Conservation (phyloP, 2,329 filamentous ascomycete species). For the Aspergillus brasiliensis region DNA sequence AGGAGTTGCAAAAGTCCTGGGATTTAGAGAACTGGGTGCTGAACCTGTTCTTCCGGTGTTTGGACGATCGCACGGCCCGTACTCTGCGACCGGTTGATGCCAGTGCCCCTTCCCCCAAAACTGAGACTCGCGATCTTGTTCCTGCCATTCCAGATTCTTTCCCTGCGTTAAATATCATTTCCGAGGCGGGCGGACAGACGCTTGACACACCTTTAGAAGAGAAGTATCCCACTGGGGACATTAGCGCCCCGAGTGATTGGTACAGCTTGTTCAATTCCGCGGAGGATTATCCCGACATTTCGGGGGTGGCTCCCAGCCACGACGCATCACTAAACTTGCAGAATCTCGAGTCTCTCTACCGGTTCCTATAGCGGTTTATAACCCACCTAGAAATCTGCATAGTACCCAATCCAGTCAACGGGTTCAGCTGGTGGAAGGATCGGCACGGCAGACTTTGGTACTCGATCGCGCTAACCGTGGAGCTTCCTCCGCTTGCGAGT, state of each 20-base stretch:
- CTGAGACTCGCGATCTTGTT: background rate
- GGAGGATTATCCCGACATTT: conserved; percentile 11
- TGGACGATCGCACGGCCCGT: conserved; percentile 49
- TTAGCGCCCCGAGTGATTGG: conserved; percentile 9
- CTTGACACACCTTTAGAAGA: too few species aligned
- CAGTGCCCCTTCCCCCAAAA: background rate
- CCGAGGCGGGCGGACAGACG: background rate
- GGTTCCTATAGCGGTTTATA: conserved; percentile 8
- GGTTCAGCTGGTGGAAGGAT: too few species aligned
- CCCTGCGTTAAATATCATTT: background rate
- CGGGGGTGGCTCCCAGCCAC: background rate
- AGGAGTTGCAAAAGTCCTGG: conserved; percentile 54
- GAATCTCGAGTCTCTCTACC: conserved; percentile 17
- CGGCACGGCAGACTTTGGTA: background rate
- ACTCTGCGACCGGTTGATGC: conserved; percentile 34
- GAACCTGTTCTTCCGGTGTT: conserved; percentile 52
- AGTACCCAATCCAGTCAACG: too few species aligned
- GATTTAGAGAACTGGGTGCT: conserved; percentile 54
- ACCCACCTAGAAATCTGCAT: too few species aligned
- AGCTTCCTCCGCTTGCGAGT: too few species aligned
- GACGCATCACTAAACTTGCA: conserved; percentile 10
- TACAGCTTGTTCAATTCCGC: conserved; percentile 9
- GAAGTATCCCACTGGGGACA: background rate
- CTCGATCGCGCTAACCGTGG: background rate
- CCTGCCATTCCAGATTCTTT: background rate